phyloP scores from a whole-genome alignment of 1,284 basidiomycete genomes.

The Cystobasidium sp. region DNA sequence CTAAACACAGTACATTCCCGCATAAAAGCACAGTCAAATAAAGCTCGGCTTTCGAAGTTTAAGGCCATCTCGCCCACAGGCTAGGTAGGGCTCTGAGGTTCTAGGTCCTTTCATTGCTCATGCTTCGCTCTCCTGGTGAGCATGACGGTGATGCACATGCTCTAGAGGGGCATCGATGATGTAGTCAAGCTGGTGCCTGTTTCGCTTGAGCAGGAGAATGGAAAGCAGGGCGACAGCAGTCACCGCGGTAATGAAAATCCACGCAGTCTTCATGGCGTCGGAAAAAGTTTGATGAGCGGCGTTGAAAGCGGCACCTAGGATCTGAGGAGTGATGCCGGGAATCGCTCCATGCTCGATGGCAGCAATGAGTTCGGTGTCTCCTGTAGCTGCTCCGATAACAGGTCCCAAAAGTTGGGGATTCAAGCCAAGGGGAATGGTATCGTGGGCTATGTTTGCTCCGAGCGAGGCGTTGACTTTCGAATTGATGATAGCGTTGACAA shows the following conservation, averaged over 20 bases:
- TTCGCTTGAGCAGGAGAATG: constrained; percentile 1
- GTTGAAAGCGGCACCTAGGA: constrained; percentile 19
- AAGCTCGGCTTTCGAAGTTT: too few relatives aligned
- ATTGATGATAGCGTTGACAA: constrained; percentile 18
- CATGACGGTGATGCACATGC: neutral
- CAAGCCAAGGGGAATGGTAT: constrained; percentile 16
- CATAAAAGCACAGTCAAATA: too few relatives aligned
- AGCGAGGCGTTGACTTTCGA: constrained; percentile 17
- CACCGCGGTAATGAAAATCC: constrained; percentile 7
- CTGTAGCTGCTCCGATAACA: constrained; percentile 28
- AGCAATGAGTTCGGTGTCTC: constrained; percentile 20
- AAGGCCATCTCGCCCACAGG: too few relatives aligned
- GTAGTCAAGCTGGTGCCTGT: constrained; percentile 7
- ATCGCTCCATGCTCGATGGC: constrained; percentile 16
- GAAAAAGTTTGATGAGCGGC: constrained; percentile 8
- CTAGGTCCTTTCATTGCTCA: neutral
- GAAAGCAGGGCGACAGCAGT: constrained; percentile 6
- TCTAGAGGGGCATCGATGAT: constrained; percentile 13
- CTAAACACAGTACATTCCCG: too few relatives aligned
- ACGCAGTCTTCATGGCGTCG: constrained; percentile 4
- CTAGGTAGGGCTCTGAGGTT: neutral
- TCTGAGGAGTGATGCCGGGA: constrained; percentile 23
- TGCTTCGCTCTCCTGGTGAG: neutral
- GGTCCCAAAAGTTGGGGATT: constrained; percentile 15
- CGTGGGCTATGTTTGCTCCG: constrained; percentile 9